Evolutionary conservation across 1,284 basidiomycete genomes (phyloP).

Genomic region (Apiotrichum siamense): DNA sequence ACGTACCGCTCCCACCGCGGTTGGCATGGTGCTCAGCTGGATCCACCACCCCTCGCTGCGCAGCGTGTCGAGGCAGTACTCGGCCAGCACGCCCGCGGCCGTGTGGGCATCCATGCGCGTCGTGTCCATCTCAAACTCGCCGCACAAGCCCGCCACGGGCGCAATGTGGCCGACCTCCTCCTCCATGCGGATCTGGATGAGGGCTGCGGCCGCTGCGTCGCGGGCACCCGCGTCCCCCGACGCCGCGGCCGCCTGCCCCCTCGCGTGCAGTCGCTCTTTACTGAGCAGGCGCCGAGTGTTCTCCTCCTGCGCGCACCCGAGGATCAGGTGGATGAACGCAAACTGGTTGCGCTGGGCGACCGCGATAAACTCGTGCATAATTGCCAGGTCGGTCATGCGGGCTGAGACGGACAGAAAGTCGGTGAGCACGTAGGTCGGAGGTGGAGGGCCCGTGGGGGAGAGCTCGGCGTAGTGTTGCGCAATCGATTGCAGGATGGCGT

Average conservation of each 20-base stretch:
- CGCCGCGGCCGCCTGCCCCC: not conserved
- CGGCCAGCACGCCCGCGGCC: slow-evolving; percentile 23
- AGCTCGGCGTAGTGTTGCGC: slow-evolving; percentile 2
- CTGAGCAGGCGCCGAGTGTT: slow-evolving; percentile 16
- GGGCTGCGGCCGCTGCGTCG: too few species aligned
- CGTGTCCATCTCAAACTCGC: slow-evolving; percentile 34
- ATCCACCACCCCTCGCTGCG: slow-evolving; percentile 24
- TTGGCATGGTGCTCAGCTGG: slow-evolving; percentile 6
- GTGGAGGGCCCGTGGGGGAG: slow-evolving; percentile 9
- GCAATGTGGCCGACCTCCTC: slow-evolving; percentile 28
- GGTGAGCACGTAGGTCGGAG: slow-evolving; percentile 11
- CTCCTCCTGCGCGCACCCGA: slow-evolving; percentile 18
- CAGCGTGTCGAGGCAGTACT: slow-evolving; percentile 28
- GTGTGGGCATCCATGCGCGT: slow-evolving; percentile 14
- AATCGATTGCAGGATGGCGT: slow-evolving; percentile 14
- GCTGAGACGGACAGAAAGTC: slow-evolving; percentile 16
- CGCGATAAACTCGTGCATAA: slow-evolving; percentile 14
- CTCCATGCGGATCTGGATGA: slow-evolving; percentile 31
- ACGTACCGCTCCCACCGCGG: not conserved
- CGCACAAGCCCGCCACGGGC: slow-evolving; percentile 17
- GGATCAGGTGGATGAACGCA: slow-evolving; percentile 27
- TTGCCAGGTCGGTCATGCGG: slow-evolving; percentile 10
- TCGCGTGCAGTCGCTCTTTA: too few species aligned
- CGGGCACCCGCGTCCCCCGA: slow-evolving; percentile 15
- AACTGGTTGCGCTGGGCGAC: slow-evolving; percentile 8